Evolutionary conservation across 306 rosid genomes (phyloP).

Genomic region (Lablab purpureus): DNA sequence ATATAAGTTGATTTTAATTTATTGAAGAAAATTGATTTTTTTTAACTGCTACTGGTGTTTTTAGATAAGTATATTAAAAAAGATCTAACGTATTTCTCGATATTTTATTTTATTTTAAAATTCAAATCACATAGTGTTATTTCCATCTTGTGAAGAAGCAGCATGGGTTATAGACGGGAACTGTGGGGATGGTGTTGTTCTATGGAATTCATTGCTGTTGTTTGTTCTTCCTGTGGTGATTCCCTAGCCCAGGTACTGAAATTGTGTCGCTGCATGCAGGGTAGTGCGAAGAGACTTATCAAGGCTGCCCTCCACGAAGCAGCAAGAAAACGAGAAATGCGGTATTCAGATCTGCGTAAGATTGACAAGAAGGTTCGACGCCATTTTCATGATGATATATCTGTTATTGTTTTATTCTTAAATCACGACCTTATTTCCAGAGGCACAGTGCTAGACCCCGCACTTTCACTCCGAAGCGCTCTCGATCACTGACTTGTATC

Average conservation of each 20-base stretch:
- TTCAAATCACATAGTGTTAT: background rate
- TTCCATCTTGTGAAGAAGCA: background rate
- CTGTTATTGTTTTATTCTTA: constrained; percentile 88
- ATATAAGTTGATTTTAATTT: background rate
- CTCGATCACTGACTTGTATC: constrained; percentile 57
- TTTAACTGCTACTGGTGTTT: too few species aligned
- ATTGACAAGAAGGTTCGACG: constrained; percentile 89
- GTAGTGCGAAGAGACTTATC: constrained; percentile 81
- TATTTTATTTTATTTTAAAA: too few species aligned
- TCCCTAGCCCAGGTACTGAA: background rate
- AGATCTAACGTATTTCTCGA: background rate
- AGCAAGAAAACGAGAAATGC: constrained; percentile 78
- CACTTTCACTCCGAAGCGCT: constrained; percentile 71
- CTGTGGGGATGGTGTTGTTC: background rate
- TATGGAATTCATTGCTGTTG: background rate
- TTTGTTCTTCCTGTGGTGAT: background rate
- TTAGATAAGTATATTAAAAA: too few species aligned
- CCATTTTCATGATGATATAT: constrained; percentile 87
- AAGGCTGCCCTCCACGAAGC: constrained; percentile 91
- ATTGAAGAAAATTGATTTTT: too few species aligned
- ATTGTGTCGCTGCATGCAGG: constrained; percentile 62
- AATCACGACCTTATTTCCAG: constrained; percentile 82
- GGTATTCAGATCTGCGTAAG: constrained; percentile 77
- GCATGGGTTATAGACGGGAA: background rate
- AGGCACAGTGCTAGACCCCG: constrained; percentile 54